These are phyloP conservation scores for Neurospora cerealis DNA, from an alignment of 495 filamentous ascomycete genomes.

Conservation along the genomic window DNA sequence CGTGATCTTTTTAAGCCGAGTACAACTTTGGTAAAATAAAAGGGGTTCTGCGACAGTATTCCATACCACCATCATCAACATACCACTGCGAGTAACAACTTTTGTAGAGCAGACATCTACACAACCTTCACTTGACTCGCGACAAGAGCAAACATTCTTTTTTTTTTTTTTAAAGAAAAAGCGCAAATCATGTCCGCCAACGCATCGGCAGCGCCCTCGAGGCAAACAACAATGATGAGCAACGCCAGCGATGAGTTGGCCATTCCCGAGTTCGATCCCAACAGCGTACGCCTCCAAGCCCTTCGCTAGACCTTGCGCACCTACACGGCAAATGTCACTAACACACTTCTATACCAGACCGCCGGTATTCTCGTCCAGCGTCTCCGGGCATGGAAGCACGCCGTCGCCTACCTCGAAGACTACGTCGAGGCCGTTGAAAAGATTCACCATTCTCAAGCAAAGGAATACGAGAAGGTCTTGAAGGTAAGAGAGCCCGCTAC, in stretches of 20 bases:
- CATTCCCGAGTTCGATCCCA: conserved; percentile 70
- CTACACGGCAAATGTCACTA: neutral
- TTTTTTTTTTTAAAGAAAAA: neutral
- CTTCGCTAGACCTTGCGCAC: neutral
- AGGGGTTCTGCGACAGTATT: neutral
- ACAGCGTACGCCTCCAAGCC: conserved; percentile 44
- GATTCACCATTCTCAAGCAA: conserved; percentile 70
- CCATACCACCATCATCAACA: neutral
- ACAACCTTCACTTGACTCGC: neutral
- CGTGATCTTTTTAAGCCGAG: neutral
- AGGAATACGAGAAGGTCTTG: conserved; percentile 90
- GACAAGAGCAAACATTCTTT: neutral
- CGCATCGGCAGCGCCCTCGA: conserved; percentile 35
- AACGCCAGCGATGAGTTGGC: conserved; percentile 43
- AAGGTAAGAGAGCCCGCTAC: conserved; percentile 47
- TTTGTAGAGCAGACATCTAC: neutral
- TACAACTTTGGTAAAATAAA: neutral
- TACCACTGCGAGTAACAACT: neutral
- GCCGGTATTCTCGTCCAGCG: conserved; percentile 73
- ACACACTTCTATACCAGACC: conserved; percentile 34
- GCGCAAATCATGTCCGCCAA: neutral
- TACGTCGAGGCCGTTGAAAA: conserved; percentile 79
- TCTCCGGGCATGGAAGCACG: conserved; percentile 91
- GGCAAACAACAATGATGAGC: conserved; percentile 45
- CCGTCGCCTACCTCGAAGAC: conserved; percentile 79